Base-by-base conservation (phyloP, 371 early-diverging fungal species). In the Rhizopus sp. region DNA sequence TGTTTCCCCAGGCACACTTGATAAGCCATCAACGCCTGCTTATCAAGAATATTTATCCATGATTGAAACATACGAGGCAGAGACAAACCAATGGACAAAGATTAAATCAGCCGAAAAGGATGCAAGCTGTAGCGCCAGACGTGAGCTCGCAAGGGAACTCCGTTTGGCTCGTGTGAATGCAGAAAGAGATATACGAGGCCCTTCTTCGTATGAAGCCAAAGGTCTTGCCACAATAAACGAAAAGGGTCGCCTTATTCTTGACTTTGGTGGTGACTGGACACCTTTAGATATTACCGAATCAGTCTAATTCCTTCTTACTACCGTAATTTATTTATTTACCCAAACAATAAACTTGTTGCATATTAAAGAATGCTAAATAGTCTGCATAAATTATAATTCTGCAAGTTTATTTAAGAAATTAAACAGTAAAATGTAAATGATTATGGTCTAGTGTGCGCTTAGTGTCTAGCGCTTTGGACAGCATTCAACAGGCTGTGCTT, bases 391-490 rank as follows among this genome's bases (percentile, higher is more conserved):
- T 23, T 23, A 23, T 23, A 23, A 23, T 1, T 23, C 23, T 23
- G 23, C 23, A 23, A 37, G 38, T 37, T 37, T 37, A 37, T 37
- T 37, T 23, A 23, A 23, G 23, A 23, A 23, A 23, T 23, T 23
- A 23, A 23, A 23, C 23, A 23, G 16, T 41, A 41, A 9, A n/a
- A 41, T 0, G 41, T 8, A 38, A 8, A 41, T 0, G 16, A 41
- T 2, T n/a, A 16, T 3, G 16, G 6, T 10, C 5, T n/a, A 16
- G 12, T 7, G 16, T 40, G 0, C 32, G 12, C 12, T 39, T 62
- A 66, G 2, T 57, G 37, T 53, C 76, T 66, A 15, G 73, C 60
- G 42, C 53, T 60, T 55, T 77, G 77, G 31, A 77, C 56, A 3
- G 74, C 51, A 12, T 61, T 65, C 35, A 77, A 54, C 4, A 77